Base-by-base conservation (phyloP, 108 stramenopile genomes). In the Cylindrotheca closterium region DNA sequence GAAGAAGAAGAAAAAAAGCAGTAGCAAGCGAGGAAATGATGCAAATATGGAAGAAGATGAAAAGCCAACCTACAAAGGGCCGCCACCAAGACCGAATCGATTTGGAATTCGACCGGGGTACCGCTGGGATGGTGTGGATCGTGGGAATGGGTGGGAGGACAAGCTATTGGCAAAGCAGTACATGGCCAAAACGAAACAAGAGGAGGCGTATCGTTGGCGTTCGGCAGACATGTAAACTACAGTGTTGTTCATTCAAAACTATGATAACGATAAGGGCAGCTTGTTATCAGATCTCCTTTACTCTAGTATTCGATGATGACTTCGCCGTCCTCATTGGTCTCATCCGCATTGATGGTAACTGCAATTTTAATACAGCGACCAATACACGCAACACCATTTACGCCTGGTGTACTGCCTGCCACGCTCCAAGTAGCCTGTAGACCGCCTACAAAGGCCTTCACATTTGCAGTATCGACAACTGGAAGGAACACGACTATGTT, bases 81-180 rank as follows among this genome's bases (percentile, higher is more conserved):
- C 98, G 15, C 70, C 79, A 22, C 88, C 96, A 15, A 93, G 88
- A 70, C 91, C 96, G 0, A 98, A 98, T 70, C 90, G 98, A 29
- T 97, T 88, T 70, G 83, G 82, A 15, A 94, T 99, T 33, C 81
- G 81, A 2, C 98, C 98, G 1, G 98, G 98, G 27, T 98, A 98
- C 73, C 81, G 98, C 2, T 99, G 98, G 98, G 98, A 99, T 80
- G 98, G 97, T 12, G 81, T 93, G 26, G 97, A 97, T 72, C 80
- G 98, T 27, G 89, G 97, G 10, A 99, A 97, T 78, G 95, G 94
- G 7, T 99, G 94, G 67, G 98, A 99, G 65, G 86, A 88, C 53
- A 79, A 80, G 63, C 72, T 94, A 4, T 71, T 97, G 63, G 83
- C 78, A 24, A 76, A 52, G 26, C 34, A 74, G 34, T 82, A 70